Conservation (phyloP, 495 filamentous ascomycete genomes). For the Beverwykella pulmonaria region DNA sequence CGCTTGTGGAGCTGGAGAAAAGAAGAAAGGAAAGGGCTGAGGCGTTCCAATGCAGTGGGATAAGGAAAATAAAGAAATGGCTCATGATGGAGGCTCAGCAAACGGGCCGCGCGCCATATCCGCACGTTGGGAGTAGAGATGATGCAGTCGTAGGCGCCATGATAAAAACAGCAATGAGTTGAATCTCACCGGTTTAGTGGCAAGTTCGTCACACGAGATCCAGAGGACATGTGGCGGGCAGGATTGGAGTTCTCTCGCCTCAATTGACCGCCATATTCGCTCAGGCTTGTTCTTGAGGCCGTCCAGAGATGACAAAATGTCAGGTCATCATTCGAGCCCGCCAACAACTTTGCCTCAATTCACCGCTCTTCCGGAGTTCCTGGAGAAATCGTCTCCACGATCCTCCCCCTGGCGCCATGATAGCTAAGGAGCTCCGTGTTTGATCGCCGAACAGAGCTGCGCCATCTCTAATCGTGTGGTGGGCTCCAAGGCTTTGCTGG, state of each 20-base stretch:
- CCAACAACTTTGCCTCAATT: constrained; percentile 10
- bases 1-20: not conserved
- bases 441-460: constrained; percentile 12
- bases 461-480: constrained; percentile 1
- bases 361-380: constrained; percentile 27
- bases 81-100: not conserved
- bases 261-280: not conserved
- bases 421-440: not conserved
- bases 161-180: not conserved
- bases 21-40: not conserved
- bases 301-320: not conserved
- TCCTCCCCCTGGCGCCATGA: constrained; percentile 8
- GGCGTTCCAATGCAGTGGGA: not conserved
- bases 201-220: not conserved
- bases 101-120: not conserved
- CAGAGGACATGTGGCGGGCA: not conserved
- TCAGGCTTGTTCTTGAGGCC: not conserved
- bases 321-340: not conserved
- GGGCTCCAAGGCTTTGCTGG: not conserved
- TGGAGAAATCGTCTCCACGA: constrained; percentile 9
- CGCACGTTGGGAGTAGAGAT: not conserved
- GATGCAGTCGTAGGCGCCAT: not conserved
- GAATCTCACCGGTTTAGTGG: not conserved
- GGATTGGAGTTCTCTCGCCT: not conserved
- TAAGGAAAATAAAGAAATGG: not conserved